Evolutionary conservation across 129 eudicot genomes (phyloP).

Genomic region (Deinandra increscens): DNA sequence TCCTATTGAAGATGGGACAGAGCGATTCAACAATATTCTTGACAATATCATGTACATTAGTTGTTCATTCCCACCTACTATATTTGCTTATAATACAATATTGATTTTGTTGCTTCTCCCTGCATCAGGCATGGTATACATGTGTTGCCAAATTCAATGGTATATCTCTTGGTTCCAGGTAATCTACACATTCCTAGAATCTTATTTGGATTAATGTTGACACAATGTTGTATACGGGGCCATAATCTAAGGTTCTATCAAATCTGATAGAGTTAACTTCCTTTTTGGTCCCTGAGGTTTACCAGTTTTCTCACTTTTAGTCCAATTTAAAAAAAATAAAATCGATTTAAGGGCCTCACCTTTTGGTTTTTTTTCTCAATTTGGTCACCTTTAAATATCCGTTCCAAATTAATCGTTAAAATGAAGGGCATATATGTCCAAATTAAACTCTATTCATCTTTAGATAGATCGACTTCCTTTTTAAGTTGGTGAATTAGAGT

Average conservation of each 20-base stretch:
- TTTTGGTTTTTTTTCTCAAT: no score
- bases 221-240: not conserved
- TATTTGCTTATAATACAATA: conserved; percentile 3
- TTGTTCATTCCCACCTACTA: not conserved
- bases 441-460: no score
- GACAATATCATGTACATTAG: conserved; percentile 68
- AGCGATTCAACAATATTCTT: conserved; percentile 75
- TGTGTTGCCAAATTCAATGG: conserved; percentile 73
- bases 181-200: conserved; percentile 1
- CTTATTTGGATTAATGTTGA: not conserved
- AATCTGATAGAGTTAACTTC: no score
- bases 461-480: no score
- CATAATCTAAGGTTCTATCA: not conserved
- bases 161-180: conserved; percentile 83
- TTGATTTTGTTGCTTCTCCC: conserved; percentile 23
- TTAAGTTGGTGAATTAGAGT: no score
- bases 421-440: no score
- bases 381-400: no score
- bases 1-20: conserved; percentile 91
- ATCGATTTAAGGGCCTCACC: no score
- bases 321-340: no score
- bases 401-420: no score
- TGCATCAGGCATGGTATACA: conserved; percentile 90
- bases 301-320: no score
- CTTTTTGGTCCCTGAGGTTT: no score